A percentile compares a stretch with the other conserved stretches of the same genome.
These are phyloP conservation scores for Chrysosporium keratinophilum DNA, from an alignment of 2,329 filamentous ascomycete genomes.

Conservation along the genomic window DNA sequence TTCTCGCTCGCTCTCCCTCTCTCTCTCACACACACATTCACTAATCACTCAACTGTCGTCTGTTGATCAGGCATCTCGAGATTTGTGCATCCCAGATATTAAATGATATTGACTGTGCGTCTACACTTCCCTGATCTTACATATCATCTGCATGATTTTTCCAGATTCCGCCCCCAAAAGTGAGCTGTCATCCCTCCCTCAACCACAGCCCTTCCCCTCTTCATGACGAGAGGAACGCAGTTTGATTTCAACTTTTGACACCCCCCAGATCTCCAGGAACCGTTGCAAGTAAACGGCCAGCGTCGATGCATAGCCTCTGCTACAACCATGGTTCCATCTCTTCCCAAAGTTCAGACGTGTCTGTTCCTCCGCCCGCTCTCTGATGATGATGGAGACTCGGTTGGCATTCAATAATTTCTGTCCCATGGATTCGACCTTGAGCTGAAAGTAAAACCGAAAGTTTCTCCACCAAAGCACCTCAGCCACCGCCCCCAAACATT, in stretches of 20 bases:
- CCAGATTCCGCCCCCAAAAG: background rate
- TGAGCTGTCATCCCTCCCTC: background rate
- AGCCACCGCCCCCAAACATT: slow-evolving; percentile 5
- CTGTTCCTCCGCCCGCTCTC: too few species aligned
- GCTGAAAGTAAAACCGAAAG: background rate
- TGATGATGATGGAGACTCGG: too few species aligned
- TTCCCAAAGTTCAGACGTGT: too few species aligned
- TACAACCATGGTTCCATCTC: too few species aligned
- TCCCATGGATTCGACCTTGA: background rate
- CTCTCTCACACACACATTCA: background rate
- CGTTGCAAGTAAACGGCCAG: too few species aligned
- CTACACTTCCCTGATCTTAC: background rate
- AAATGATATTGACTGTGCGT: slow-evolving; percentile 2
- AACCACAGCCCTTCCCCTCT: background rate
- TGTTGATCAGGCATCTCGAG: too few species aligned
- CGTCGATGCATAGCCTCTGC: too few species aligned
- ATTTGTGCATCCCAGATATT: background rate
- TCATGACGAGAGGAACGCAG: background rate
- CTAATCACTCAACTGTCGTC: background rate
- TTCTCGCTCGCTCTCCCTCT: background rate
- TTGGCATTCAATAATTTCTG: background rate
- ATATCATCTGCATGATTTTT: slow-evolving; percentile 1
- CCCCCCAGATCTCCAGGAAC: background rate
- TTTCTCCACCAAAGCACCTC: background rate
- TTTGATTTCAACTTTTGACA: background rate